A percentile compares a stretch with the other conserved stretches of the same genome.
phyloP scores from a whole-genome alignment of 768 basidiomycete species.

The Boletus subparvulus region DNA sequence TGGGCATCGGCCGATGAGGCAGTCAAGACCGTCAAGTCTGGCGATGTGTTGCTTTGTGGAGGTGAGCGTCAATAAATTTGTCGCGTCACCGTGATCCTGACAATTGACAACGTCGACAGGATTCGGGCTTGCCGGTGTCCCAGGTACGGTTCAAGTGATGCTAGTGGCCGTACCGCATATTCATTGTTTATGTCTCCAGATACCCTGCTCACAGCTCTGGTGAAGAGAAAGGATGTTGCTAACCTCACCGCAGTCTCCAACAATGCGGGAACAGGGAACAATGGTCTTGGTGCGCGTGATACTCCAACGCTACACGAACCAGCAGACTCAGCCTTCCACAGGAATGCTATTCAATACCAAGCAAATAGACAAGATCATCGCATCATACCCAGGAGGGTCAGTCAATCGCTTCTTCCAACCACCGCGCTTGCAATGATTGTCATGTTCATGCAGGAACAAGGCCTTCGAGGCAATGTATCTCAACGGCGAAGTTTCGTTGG shows the following conservation, averaged over 20 bases:
- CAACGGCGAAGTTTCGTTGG: constrained; percentile 75
- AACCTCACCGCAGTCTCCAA: constrained; percentile 84
- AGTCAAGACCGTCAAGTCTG: constrained; percentile 77
- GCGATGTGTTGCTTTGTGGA: constrained; percentile 75
- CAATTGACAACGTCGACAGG: constrained; percentile 43
- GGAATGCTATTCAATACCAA: constrained; percentile 72
- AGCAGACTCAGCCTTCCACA: constrained; percentile 28
- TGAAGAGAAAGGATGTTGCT: constrained; percentile 69
- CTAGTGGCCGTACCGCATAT: not conserved
- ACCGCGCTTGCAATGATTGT: not conserved
- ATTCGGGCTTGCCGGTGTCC: constrained; percentile 87
- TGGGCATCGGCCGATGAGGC: constrained; percentile 83
- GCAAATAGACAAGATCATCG: constrained; percentile 80
- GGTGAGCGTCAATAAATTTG: constrained; percentile 46
- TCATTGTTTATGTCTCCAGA: constrained; percentile 42
- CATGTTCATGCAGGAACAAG: constrained; percentile 62
- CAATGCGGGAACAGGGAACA: constrained; percentile 74
- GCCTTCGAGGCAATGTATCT: constrained; percentile 82
- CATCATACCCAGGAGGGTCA: constrained; percentile 87
- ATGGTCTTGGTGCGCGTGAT: constrained; percentile 57
- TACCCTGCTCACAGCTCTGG: constrained; percentile 77
- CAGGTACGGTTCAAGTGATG: constrained; percentile 47
- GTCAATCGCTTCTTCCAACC: constrained; percentile 16
- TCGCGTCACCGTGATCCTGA: not conserved
- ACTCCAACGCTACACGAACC: not conserved